Evolutionary conservation across 1,284 basidiomycete genomes (phyloP), one percentile per base, ranked within the genome.

Genomic region (Irpex rosettiformis): DNA sequence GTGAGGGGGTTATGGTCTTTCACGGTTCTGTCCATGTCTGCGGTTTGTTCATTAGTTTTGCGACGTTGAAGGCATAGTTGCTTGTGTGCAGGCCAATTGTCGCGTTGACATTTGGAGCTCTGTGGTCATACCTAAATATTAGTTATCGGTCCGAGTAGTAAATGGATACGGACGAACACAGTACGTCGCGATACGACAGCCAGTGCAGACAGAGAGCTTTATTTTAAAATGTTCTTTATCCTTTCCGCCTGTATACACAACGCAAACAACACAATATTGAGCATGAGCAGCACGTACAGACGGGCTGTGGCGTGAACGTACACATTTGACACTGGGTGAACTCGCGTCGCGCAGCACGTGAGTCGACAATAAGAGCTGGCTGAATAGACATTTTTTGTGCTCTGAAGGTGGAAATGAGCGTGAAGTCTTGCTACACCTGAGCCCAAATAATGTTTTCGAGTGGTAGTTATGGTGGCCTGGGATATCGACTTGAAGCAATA

Each of bases 251-350:
- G 48, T 28, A 24, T 25, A 16, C 48, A 47, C n/a, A 8, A n/a
- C 43, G 18, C 22, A 8, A n/a, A 24, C 22, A 18, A 30, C 1
- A 22, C 10, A 49, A 49, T 7, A 27, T 6, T 49, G 18, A 49
- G 48, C 11, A 25, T 8, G 24, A 22, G 8, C 24, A 8, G 42
- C 21, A 21, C n/a, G 21, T 10, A 10, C 21, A 45, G 11, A 6
- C 10, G 21, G 42, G 27, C 7, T 49, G 48, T 27, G 48, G 21
- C 24, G 48, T 22, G 27, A 8, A 49, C 48, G n/a, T 49, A 49
- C 48, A 49, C 10, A 24, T 49, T 22, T 49, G 48, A 49, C 48
- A 49, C 27, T 49, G 48, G 5, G 48, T 49, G 22, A 51, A 51
- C 16, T 51, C 48, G 27, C 48, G 48, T 16, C 48, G 48, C 11